Evolutionary conservation across 2,329 filamentous ascomycete genomes (phyloP), one percentile per base, ranked within the genome.

Genomic region (Phaeoacremonium minimum): DNA sequence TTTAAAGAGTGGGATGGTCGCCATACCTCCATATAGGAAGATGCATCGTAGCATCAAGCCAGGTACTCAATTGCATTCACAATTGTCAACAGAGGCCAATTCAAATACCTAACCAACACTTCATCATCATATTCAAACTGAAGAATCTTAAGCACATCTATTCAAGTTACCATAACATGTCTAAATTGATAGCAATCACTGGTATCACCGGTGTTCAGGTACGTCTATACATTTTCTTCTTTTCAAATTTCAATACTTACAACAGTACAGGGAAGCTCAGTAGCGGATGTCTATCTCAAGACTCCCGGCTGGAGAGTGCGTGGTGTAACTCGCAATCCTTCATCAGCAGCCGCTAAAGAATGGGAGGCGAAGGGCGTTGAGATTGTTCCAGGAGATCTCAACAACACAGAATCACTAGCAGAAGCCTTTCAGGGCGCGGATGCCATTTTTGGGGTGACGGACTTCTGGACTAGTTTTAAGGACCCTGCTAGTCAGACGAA

Each of bases 381-480:
- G 29, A 32, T 57, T 3, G 44, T 54, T 29, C 16, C 32, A 7
- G 52, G 43, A 15, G 48, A 55, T 20, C 32, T 52, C 12, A 42
- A 47, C 17, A 35, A 45, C 9, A 32, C 38, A 3, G 31, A 16
- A 2, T 36, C 46, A 1, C 42, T 57, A 4, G 12, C 7, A 4
- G 20, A 36, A 2, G 53, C 53, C 3, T 47, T 57, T 15, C 15
- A 41, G 8, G 51, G 48, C 17, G 45, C 46, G 17, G n/a, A 44
- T 4, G 49, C 48, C 14, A 42, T 60, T 32, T 59, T 55, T 20
- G 45, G 43, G 3, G 49, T 57, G 7, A 60, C 46, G 15, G 50
- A 57, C 42, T 57, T 49, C 35, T 54, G 22, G 22, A 26, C 22
- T n/a, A n/a, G 9, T n/a, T 26, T 26, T n/a, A n/a, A n/a, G 9